phyloP scores from a whole-genome alignment of 2,329 filamentous ascomycete species.

The Diplodia seriata region DNA sequence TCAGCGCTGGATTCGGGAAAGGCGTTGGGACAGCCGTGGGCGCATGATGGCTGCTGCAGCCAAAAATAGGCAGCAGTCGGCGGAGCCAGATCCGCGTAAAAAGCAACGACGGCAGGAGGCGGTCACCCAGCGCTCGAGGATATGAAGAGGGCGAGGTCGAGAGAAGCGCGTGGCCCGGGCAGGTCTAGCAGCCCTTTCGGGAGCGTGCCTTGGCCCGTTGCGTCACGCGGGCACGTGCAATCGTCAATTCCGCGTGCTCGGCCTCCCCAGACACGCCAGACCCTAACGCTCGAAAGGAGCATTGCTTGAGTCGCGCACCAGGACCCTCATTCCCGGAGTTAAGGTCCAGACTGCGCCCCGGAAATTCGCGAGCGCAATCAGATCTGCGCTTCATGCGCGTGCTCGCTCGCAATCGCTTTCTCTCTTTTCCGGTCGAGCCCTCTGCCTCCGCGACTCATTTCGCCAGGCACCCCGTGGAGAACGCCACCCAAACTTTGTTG shows the following conservation, averaged over 20 bases:
- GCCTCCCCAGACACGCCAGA: conserved; percentile 14
- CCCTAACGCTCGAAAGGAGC: conserved; percentile 7
- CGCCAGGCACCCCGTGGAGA: conserved; percentile 14
- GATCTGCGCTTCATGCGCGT: conserved; percentile 8
- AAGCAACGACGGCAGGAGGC: conserved; percentile 8
- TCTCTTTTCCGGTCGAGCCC: background rate
- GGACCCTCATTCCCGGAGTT: conserved; percentile 24
- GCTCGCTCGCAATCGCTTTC: background rate
- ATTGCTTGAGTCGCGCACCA: background rate
- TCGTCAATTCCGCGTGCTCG: conserved; percentile 1
- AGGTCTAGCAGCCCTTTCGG: background rate
- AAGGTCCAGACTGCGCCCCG: conserved; percentile 4
- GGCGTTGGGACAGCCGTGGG: conserved; percentile 18
- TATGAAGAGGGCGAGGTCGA: conserved; percentile 24
- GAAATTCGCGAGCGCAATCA: conserved; percentile 14
- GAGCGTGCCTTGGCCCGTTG: conserved; percentile 1
- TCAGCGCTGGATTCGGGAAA: conserved; percentile 26
- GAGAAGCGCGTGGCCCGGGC: conserved; percentile 11
- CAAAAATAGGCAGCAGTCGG: conserved; percentile 28
- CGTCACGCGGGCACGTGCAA: conserved; percentile 19
- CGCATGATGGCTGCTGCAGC: conserved; percentile 29
- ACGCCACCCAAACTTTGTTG: conserved; percentile 23
- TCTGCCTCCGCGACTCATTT: conserved; percentile 3
- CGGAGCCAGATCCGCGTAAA: conserved; percentile 25
- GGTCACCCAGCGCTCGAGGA: conserved; percentile 8